A percentile compares a stretch with the other conserved stretches of the same genome.
Conservation (phyloP, 2,329 filamentous ascomycete genomes). For the Hymenoscyphus linearis region DNA sequence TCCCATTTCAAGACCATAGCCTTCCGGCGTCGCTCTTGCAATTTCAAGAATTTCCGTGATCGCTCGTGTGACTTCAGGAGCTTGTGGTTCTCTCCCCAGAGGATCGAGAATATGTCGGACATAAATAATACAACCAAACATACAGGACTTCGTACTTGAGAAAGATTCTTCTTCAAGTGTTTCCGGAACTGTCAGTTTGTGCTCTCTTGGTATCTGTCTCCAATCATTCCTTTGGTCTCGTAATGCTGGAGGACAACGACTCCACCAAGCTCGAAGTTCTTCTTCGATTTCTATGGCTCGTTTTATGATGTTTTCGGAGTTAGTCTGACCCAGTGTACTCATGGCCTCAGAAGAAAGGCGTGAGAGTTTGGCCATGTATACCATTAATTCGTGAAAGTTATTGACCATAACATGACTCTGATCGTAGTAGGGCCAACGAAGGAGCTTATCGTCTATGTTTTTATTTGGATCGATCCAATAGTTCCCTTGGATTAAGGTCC, state of each 20-base stretch:
- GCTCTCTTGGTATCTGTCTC: constrained; percentile 23
- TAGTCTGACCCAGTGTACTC: constrained; percentile 13
- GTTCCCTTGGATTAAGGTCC: constrained; percentile 27
- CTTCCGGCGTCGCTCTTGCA: constrained; percentile 27
- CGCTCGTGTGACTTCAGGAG: constrained; percentile 22
- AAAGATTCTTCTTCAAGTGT: constrained; percentile 29
- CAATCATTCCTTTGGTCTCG: constrained; percentile 28
- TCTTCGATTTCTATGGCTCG: constrained; percentile 17
- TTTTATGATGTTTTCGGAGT: constrained; percentile 16
- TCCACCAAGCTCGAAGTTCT: constrained; percentile 27
- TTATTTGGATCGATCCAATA: constrained; percentile 26
- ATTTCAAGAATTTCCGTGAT: constrained; percentile 27
- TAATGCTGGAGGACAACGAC: constrained; percentile 19
- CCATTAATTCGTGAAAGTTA: constrained; percentile 29
- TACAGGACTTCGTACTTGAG: constrained; percentile 28
- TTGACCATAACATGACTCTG: constrained; percentile 22
- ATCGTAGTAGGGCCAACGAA: constrained; percentile 30
- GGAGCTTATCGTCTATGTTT: background rate
- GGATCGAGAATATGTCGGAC: constrained; percentile 29
- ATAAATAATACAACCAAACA: constrained; percentile 28
- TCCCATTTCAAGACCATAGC: constrained; percentile 31
- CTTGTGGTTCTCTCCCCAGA: constrained; percentile 17
- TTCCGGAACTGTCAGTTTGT: constrained; percentile 26
- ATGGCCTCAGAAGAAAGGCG: constrained; percentile 27
- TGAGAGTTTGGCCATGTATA: constrained; percentile 28